phyloP scores from a whole-genome alignment of 352 stramenopile genomes.

The Saprolegnia diclina region DNA sequence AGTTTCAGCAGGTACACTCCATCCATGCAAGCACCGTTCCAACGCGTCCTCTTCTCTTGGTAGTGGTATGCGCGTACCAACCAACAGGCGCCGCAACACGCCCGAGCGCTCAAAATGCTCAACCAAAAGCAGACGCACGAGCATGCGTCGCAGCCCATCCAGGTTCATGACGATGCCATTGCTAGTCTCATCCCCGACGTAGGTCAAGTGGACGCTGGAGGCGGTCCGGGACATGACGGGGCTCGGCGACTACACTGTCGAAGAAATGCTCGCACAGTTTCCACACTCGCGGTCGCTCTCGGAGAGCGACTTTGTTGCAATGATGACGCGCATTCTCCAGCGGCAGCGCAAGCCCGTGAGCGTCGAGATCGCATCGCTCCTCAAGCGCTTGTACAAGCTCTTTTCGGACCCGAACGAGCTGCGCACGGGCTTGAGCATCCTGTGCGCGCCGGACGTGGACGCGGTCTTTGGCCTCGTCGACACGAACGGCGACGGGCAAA shows the following conservation, averaged over 20 bases:
- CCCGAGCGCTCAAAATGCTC: slow-evolving; percentile 27
- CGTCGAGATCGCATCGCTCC: slow-evolving; percentile 2
- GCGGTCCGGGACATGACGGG: slow-evolving; percentile 21
- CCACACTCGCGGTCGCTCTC: not conserved
- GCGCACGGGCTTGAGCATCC: slow-evolving; percentile 29
- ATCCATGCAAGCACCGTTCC: not conserved
- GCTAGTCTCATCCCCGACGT: not conserved
- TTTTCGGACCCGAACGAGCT: slow-evolving; percentile 35
- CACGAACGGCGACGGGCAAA: slow-evolving; percentile 64
- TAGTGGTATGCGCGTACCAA: slow-evolving; percentile 57
- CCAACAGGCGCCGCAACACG: slow-evolving; percentile 37
- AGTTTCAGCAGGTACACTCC: slow-evolving; percentile 35
- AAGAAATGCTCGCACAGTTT: slow-evolving; percentile 24
- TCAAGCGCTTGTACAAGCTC: slow-evolving; percentile 24
- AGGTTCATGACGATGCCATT: too few relatives aligned
- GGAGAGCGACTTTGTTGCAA: slow-evolving; percentile 1
- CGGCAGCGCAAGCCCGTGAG: slow-evolving; percentile 23
- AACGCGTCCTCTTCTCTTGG: not conserved
- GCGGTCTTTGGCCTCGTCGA: slow-evolving; percentile 71
- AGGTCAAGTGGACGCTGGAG: slow-evolving; percentile 59
- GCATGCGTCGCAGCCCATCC: slow-evolving; percentile 51
- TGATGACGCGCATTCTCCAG: slow-evolving; percentile 15
- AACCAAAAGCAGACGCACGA: slow-evolving; percentile 46
- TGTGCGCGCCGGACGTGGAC: slow-evolving; percentile 30
- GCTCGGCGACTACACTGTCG: slow-evolving; percentile 19